Base-by-base conservation (phyloP, 805 yeast genomes). In the Nakazawaea ishiwadae region DNA sequence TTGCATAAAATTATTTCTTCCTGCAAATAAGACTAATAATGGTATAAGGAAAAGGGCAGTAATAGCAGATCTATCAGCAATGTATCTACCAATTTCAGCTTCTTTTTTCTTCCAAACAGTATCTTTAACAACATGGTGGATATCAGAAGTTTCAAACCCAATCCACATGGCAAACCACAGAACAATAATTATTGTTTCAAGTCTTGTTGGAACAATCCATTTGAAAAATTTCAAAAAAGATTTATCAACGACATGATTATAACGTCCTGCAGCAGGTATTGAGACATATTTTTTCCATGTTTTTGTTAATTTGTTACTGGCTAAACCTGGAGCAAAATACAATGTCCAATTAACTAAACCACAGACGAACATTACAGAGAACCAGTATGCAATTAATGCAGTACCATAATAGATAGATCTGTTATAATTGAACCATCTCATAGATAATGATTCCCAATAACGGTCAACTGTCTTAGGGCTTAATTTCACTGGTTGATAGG, bases 1-100 rank as follows among this genome's bases (percentile, higher is more conserved):
- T 45, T 72, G 78, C 44, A 81, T 55, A 37, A 81, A 55, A 52
- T 80, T 81, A 57, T 81, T 81, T 50, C 86, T 62, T 31, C 84
- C 77, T 2, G 84, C 79, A 53, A 80, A 78, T 37, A 79, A 56
- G 24, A 77, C 62, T 34, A 79, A 47, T 34, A 77, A 55, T 3
- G 87, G 86, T 28, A 70, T 33, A 44, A 64, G 58, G 60, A 70
- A 57, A n/a, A 69, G 65, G 3, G 68, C 56, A 34, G 77, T 52
- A 20, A 79, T 67, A 2, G 79, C 84, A 1, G 79, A 51, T 51
- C 86, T 63, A 49, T 77, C 77, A 28, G 73, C 77, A 37, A 58
- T 46, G 40, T 66, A 69, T 50, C 66, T 54, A 6, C 59, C 43
- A 12, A 46, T 37, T 40, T 52, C 66, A 16, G 50, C 40, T n/a